These are phyloP conservation scores for Plantago coronopus DNA, from an alignment of 305 asterid species.

Conservation along the genomic window DNA sequence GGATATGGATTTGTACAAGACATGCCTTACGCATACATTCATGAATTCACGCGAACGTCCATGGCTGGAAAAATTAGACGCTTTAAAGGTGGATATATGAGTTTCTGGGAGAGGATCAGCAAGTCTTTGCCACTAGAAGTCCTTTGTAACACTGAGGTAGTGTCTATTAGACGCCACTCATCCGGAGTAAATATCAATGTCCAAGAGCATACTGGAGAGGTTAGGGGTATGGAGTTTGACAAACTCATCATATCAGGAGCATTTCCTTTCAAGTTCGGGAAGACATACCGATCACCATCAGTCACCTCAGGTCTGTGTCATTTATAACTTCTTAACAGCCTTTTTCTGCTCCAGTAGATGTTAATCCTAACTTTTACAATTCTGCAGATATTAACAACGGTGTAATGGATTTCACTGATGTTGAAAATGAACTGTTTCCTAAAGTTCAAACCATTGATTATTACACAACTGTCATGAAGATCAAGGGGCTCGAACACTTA, in stretches of 20 bases:
- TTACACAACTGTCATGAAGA: conserved; percentile 72
- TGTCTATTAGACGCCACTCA: conserved; percentile 41
- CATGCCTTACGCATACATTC: conserved; percentile 74
- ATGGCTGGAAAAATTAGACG: conserved; percentile 82
- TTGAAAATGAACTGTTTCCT: conserved; percentile 55
- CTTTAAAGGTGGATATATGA: conserved; percentile 68
- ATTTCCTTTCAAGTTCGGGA: conserved; percentile 56
- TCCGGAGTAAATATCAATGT: conserved; percentile 30
- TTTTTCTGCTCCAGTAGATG: conserved; percentile 7
- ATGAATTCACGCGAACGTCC: conserved; percentile 74
- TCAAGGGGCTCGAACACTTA: conserved; percentile 63
- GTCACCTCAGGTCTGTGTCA: conserved; percentile 29
- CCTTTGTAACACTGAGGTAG: conserved; percentile 57
- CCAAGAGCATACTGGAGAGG: conserved; percentile 29
- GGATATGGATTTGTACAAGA: conserved; percentile 81
- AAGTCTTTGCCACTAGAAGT: conserved; percentile 45
- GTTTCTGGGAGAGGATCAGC: conserved; percentile 59
- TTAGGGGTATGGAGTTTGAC: conserved; percentile 41
- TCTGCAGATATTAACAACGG: conserved; percentile 36
- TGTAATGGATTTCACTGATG: conserved; percentile 51
- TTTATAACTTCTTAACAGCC: neutral
- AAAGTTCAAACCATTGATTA: conserved; percentile 71
- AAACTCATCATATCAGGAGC: conserved; percentile 66
- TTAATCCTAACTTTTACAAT: conserved; percentile 22
- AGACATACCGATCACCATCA: conserved; percentile 51